Evolutionary conservation across 805 yeast species (phyloP).

Genomic region (Wickerhamiella siamensis): DNA sequence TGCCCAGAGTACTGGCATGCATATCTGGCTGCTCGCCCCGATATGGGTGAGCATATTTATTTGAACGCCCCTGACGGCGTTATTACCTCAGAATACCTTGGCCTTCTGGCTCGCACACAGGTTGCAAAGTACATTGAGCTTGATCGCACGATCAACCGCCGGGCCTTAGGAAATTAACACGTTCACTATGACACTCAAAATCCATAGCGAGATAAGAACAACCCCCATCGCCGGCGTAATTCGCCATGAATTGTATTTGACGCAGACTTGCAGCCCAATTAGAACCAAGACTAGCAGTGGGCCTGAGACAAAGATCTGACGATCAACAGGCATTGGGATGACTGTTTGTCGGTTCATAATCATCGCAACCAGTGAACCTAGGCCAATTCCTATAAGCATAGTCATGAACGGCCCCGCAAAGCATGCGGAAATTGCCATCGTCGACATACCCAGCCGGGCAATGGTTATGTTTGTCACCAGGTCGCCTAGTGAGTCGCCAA

Average conservation of each 20-base stretch:
- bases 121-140: constrained; percentile 9
- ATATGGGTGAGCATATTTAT: constrained; percentile 9
- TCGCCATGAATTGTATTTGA: constrained; percentile 32
- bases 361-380: constrained; percentile 45
- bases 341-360: constrained; percentile 14
- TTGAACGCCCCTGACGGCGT: constrained; percentile 8
- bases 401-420: constrained; percentile 85
- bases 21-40: constrained; percentile 7
- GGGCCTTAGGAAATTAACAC: constrained; percentile 3
- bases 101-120: constrained; percentile 8
- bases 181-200: constrained; percentile 24
- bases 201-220: constrained; percentile 31
- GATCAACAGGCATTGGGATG: constrained; percentile 27
- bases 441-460: constrained; percentile 66
- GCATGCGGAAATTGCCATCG: constrained; percentile 91
- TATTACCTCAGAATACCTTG: constrained; percentile 8
- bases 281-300: constrained; percentile 29
- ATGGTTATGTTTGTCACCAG: constrained; percentile 69
- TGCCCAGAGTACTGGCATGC: constrained; percentile 7
- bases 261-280: constrained; percentile 26
- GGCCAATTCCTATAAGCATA: constrained; percentile 64
- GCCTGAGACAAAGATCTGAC: constrained; percentile 29
- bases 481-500: constrained; percentile 90
- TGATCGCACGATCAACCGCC: constrained; percentile 8
- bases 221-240: constrained; percentile 30